Evolutionary conservation across 768 basidiomycete species (phyloP).

Genomic region (Boletus rufocinnamomeus): DNA sequence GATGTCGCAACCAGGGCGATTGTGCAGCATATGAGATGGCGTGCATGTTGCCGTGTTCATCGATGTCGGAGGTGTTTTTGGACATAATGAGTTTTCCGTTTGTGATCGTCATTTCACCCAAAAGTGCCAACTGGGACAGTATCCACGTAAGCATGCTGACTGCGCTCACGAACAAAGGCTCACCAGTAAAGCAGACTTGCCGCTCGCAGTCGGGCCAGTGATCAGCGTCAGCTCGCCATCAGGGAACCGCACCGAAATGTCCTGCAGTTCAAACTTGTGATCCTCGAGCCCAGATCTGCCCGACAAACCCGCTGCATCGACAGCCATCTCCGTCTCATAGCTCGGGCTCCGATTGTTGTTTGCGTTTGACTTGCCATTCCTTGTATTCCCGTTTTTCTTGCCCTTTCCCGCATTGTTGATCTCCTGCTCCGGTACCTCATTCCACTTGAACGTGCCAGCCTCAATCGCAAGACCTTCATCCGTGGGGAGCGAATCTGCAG

Average conservation of each 20-base stretch:
- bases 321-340: constrained; percentile 8
- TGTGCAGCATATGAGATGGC: constrained; percentile 74
- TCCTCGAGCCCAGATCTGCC: constrained; percentile 24
- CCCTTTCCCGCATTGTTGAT: constrained; percentile 25
- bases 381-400: constrained; percentile 18
- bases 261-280: constrained; percentile 43
- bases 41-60: constrained; percentile 61
- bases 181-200: constrained; percentile 51
- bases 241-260: constrained; percentile 50
- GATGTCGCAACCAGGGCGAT: constrained; percentile 67
- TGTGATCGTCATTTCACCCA: constrained; percentile 42
- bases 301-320: constrained; percentile 23
- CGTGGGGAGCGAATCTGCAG: constrained; percentile 23
- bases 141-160: neutral
- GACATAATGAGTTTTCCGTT: constrained; percentile 43
- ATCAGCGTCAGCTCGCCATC: constrained; percentile 48
- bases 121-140: constrained; percentile 32
- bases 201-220: constrained; percentile 49
- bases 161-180: constrained; percentile 5
- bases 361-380: neutral
- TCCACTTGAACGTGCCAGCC: constrained; percentile 59
- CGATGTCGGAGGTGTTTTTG: constrained; percentile 52
- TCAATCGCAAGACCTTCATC: constrained; percentile 48
- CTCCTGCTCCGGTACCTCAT: constrained; percentile 42
- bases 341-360: neutral